phyloP scores from a whole-genome alignment of 345 rosid species.

The Physaria fendleri region DNA sequence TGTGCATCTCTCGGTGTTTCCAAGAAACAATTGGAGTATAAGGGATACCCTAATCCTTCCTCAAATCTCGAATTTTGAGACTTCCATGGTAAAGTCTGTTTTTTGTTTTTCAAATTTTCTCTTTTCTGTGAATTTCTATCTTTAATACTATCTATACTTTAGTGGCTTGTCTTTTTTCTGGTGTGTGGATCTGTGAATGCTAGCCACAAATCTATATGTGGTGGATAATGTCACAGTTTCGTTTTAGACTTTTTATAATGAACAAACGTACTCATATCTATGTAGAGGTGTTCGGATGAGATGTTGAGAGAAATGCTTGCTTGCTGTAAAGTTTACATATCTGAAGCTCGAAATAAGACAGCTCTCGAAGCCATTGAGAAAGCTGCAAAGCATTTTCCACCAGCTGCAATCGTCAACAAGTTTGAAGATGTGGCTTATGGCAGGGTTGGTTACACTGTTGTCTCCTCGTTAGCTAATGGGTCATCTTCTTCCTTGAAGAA shows the following conservation, averaged over 20 bases:
- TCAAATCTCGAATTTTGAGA: conserved; percentile 51
- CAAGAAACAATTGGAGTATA: conserved; percentile 50
- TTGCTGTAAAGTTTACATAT: conserved; percentile 83
- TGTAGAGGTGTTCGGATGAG: conserved; percentile 22
- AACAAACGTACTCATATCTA: neutral
- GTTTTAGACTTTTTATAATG: conserved; percentile 2
- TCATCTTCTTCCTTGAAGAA: conserved; percentile 41
- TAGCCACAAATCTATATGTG: conserved; percentile 28
- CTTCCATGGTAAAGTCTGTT: no score
- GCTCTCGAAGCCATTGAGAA: conserved; percentile 63
- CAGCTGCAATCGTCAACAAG: conserved; percentile 64
- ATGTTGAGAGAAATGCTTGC: conserved; percentile 69
- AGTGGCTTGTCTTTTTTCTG: conserved; percentile 10
- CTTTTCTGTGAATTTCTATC: neutral
- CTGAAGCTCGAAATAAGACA: conserved; percentile 62
- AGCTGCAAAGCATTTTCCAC: conserved; percentile 60
- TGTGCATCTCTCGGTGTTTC: conserved; percentile 54
- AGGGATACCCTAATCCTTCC: conserved; percentile 50
- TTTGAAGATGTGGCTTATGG: conserved; percentile 72
- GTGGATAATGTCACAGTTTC: conserved; percentile 23
- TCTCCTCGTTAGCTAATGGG: conserved; percentile 40
- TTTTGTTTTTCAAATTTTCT: neutral
- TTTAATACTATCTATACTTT: neutral
- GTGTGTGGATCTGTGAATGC: conserved; percentile 21
- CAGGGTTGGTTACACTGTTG: conserved; percentile 79